Evolutionary conservation across 1,284 basidiomycete species (phyloP), one percentile per base, ranked within the genome.

Genomic region (Ceratobasidium sp.): DNA sequence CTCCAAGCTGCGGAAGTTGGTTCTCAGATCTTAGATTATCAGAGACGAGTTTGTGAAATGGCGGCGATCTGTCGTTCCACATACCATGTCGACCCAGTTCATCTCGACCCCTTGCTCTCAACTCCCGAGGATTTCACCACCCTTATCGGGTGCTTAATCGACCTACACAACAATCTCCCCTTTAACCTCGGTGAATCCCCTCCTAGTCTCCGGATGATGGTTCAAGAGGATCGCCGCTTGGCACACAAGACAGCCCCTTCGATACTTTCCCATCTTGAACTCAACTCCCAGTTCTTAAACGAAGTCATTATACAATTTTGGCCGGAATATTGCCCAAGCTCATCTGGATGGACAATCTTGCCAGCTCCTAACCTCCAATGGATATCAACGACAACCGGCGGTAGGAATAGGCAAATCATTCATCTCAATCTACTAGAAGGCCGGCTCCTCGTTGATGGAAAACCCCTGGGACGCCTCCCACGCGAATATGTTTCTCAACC

Each of bases 381-480:
- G 87, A 11, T 86, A 8, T 76, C 62, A 0, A 82, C 78, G 36
- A 60, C n/a, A 50, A 24, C 81, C 80, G 4, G 77, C 79, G 1
- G 24, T 1, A 80, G 29, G 41, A 31, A n/a, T 15, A 29, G 60
- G 6, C 66, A 77, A 57, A 31, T 14, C 6, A 79, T 88, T 0
- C 81, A 84, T 73, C 76, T 85, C n/a, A 82, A 89, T 67, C 50
- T 87, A 0, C 75, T 87, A 5, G 78, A 82, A 44, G 87, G 87
- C 8, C 74, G 76, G 7, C 80, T 89, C 5, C 79, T 87, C 8
- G 81, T 88, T 7, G 78, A 85, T 56, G 87, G 85, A 0, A 82
- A 82, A 60, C 80, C 83, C 0, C 65, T 86, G 3, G 82, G 83
- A 6, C 81, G 82, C 27, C 80, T 88, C 14, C 84, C 86, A 0